Conservation (phyloP, 139 green algal species). For the Chlorokybus atmophyticus region DNA sequence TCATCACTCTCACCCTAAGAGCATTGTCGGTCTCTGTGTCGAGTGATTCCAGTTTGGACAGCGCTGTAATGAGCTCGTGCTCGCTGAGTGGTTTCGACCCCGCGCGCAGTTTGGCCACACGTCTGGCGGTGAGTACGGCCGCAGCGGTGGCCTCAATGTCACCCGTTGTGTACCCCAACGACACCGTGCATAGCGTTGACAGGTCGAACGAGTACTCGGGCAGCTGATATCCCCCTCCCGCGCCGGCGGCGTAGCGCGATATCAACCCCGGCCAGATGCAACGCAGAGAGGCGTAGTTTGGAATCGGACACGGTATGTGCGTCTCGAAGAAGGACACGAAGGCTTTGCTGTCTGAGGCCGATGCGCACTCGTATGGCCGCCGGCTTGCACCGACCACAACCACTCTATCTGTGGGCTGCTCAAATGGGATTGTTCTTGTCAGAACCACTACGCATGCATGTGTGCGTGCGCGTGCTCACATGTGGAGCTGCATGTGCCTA, state of each 20-base stretch:
- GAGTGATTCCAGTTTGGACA: no score
- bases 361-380: slow-evolving; percentile 45
- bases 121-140: slow-evolving; percentile 7
- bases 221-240: neutral
- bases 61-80: no score
- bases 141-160: slow-evolving; percentile 21
- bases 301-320: slow-evolving; percentile 58
- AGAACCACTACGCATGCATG: no score
- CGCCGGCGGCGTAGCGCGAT: no score
- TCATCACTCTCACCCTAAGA: no score
- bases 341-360: slow-evolving; percentile 49
- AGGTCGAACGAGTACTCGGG: slow-evolving; percentile 55
- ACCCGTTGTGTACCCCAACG: slow-evolving; percentile 35
- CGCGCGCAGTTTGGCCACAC: slow-evolving; percentile 1
- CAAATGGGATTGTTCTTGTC: no score
- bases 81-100: no score
- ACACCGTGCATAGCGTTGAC: slow-evolving; percentile 54
- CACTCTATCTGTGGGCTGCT: slow-evolving; percentile 47
- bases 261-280: slow-evolving; percentile 10
- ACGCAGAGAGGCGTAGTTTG: slow-evolving; percentile 60
- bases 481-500: no score
- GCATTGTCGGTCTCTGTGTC: no score
- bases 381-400: slow-evolving; percentile 55
- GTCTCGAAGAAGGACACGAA: slow-evolving; percentile 68
- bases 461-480: no score